phyloP scores from a whole-genome alignment of 306 rosid genomes.

The Begonia loranthoides region DNA sequence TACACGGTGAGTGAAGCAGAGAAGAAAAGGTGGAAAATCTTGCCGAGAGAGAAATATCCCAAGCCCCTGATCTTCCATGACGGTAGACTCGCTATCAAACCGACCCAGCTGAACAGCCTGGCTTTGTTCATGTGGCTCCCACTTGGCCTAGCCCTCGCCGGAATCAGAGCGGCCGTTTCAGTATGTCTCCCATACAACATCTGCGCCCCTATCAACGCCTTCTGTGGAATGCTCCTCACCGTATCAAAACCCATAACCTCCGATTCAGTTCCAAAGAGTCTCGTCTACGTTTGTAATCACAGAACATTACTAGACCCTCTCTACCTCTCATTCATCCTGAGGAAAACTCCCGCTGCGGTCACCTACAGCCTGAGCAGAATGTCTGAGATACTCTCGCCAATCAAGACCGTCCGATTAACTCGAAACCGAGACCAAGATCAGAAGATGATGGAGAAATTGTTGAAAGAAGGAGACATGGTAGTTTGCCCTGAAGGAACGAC shows the following conservation, averaged over 20 bases:
- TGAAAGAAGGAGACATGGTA: slow-evolving; percentile 42
- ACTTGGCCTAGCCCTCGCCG: slow-evolving; percentile 21
- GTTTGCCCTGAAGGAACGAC: slow-evolving; percentile 94
- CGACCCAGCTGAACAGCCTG: slow-evolving; percentile 24
- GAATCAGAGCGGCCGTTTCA: slow-evolving; percentile 20
- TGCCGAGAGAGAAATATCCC: slow-evolving; percentile 32
- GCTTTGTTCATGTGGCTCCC: slow-evolving; percentile 59
- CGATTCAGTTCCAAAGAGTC: slow-evolving; percentile 3
- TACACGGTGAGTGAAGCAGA: slow-evolving; percentile 36
- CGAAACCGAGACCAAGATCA: slow-evolving; percentile 44
- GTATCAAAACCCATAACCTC: slow-evolving; percentile 8
- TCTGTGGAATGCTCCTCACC: slow-evolving; percentile 33
- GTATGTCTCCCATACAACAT: slow-evolving; percentile 30
- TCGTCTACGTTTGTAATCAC: slow-evolving; percentile 75
- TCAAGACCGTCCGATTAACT: slow-evolving; percentile 51
- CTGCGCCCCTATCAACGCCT: slow-evolving; percentile 23
- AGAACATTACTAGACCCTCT: slow-evolving; percentile 60
- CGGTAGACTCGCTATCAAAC: slow-evolving; percentile 57
- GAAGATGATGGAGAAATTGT: slow-evolving; percentile 23
- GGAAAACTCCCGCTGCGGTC: slow-evolving; percentile 30
- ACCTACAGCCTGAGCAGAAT: slow-evolving; percentile 74
- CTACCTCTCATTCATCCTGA: slow-evolving; percentile 28
- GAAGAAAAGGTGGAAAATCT: slow-evolving; percentile 47
- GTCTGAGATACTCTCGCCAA: slow-evolving; percentile 63
- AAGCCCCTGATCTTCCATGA: slow-evolving; percentile 59